Evolutionary conservation across 1,139 yeast species (phyloP), one percentile per base, ranked within the genome.

Genomic region (Yamadazyma dendronema): DNA sequence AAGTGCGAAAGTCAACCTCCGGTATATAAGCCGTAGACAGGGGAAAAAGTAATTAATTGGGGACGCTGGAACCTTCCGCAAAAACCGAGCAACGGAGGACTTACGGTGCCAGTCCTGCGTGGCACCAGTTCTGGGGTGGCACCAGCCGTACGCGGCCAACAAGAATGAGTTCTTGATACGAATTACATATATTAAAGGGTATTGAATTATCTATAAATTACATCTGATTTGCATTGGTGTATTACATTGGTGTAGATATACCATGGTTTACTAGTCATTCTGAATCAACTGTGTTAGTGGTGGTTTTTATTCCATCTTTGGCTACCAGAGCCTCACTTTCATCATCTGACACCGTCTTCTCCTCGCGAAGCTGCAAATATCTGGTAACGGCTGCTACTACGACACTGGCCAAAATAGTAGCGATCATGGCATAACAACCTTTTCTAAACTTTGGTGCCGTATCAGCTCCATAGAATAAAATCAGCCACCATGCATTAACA

Each of bases 401-500:
- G 5, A 47, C 52, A 45, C 62, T 56, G 4, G 50, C 55, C 2
- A 67, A 41, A 0, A 74, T 61, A 0, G 84, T 78, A 3, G 73
- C 78, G 37, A 79, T 51, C 69, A 79, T 70, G 1, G 84, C 82
- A 48, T 69, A 76, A 41, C 78, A 68, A 17, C 83, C 84, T 32
- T 65, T 69, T 36, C 57, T 62, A 46, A 72, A 77, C 35, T 59
- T 58, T 0, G 83, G 83, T 1, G 67, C 80, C 31, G 69, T 66
- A 6, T 68, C 59, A 1, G 81, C 80, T 14, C 68, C 59, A 46
- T 63, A 78, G 49, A 78, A 76, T 3, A 78, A 39, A 16, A 78
- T 49, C 1, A 79, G 69, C 81, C 82, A 77, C 83, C 83, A 78
- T 2, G 82, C 81, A 52, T 77, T 77, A 11, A 77, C 77, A 2